A percentile compares a stretch with the other conserved stretches of the same genome.
Evolutionary conservation across 2,329 filamentous ascomycete genomes (phyloP).

Genomic region (Cadophora malorum): DNA sequence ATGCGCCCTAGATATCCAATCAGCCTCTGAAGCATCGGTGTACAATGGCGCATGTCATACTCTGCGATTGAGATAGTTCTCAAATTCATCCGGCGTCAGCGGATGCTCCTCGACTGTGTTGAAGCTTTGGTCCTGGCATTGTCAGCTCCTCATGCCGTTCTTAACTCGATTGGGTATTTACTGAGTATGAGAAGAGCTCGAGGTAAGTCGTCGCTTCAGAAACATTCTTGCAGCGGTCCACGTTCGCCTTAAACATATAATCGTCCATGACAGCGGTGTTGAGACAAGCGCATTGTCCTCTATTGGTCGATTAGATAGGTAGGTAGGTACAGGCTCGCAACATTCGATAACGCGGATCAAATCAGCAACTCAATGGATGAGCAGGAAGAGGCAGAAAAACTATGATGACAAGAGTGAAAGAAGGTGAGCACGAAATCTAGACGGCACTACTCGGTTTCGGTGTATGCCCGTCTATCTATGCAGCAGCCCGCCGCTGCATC

Average conservation of each 20-base stretch:
- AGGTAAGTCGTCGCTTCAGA: slow-evolving; percentile 42
- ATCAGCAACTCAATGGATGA: neutral
- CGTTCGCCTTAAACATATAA: slow-evolving; percentile 45
- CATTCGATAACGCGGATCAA: neutral
- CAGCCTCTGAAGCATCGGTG: slow-evolving; percentile 27
- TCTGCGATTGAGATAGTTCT: slow-evolving; percentile 44
- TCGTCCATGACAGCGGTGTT: slow-evolving; percentile 42
- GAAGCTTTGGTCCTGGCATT: slow-evolving; percentile 40
- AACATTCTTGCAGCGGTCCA: slow-evolving; percentile 40
- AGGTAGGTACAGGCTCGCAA: neutral
- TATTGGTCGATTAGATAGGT: neutral
- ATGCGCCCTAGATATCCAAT: slow-evolving; percentile 38
- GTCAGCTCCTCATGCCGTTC: slow-evolving; percentile 14
- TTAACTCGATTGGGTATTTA: slow-evolving; percentile 27
- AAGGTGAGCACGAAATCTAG: neutral
- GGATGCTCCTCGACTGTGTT: slow-evolving; percentile 44
- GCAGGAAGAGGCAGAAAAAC: neutral
- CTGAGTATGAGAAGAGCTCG: slow-evolving; percentile 45
- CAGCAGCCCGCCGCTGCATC: slow-evolving; percentile 1
- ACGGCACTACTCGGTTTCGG: slow-evolving; percentile 22
- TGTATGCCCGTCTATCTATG: slow-evolving; percentile 16
- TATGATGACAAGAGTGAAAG: slow-evolving; percentile 2
- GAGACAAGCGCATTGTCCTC: slow-evolving; percentile 17
- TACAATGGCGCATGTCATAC: slow-evolving; percentile 34
- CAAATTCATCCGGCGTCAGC: slow-evolving; percentile 44